phyloP scores from a whole-genome alignment of 164 flowering plant genomes.

The Vitis riparia region DNA sequence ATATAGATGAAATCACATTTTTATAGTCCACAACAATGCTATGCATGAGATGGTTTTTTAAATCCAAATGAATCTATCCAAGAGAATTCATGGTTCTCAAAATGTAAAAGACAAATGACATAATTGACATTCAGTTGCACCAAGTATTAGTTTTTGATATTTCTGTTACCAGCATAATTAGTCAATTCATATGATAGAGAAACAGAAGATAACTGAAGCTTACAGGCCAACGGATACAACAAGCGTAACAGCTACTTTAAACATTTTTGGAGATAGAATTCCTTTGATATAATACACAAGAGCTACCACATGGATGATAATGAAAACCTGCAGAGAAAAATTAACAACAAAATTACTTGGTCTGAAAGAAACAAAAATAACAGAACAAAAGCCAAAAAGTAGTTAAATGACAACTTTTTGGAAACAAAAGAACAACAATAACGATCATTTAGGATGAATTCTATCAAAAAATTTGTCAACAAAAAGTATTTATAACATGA shows the following conservation, averaged over 20 bases:
- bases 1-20: background rate
- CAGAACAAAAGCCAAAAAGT: background rate
- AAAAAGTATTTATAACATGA: too few relatives aligned
- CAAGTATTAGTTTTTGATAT: too few relatives aligned
- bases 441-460: too few relatives aligned
- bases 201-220: constrained; percentile 31
- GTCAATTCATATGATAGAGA: background rate
- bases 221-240: constrained; percentile 90
- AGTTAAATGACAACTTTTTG: too few relatives aligned
- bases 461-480: too few relatives aligned
- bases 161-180: too few relatives aligned
- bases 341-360: constrained; percentile 3
- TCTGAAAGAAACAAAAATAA: background rate
- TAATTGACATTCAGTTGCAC: background rate
- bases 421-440: too few relatives aligned
- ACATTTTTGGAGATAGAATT: constrained; percentile 88
- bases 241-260: constrained; percentile 93
- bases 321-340: constrained; percentile 72
- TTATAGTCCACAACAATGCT: background rate
- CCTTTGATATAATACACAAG: constrained; percentile 94
- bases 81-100: background rate
- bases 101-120: background rate
- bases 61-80: constrained; percentile 1
- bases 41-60: background rate
- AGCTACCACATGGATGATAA: constrained; percentile 94